Percentiles rank a stretch among this genome's conserved stretches.
phyloP scores from a whole-genome alignment of 2,329 filamentous ascomycete species.

The Chaetomium sp. region DNA sequence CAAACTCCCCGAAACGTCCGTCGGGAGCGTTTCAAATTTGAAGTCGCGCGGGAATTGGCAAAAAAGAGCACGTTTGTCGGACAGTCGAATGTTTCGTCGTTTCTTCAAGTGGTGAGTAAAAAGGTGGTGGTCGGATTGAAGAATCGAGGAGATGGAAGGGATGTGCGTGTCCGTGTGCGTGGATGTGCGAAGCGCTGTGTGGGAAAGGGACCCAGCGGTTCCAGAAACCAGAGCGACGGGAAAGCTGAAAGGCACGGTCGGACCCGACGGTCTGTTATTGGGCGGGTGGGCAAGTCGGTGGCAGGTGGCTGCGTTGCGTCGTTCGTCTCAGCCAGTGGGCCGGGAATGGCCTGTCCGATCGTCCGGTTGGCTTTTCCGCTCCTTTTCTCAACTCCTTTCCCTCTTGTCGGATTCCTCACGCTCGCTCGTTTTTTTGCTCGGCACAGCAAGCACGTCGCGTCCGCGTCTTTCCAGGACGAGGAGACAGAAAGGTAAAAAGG shows the following conservation, averaged over 20 bases:
- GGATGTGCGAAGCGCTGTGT: not conserved
- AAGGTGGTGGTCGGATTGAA: not conserved
- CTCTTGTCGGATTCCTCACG: not conserved
- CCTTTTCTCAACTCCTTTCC: not conserved
- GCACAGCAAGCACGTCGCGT: too few species aligned
- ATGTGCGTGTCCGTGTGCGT: not conserved
- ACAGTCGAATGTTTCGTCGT: too few species aligned
- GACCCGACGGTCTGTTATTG: slow-evolving; percentile 20
- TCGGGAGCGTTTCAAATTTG: not conserved
- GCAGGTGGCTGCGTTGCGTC: slow-evolving; percentile 10
- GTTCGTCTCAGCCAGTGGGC: slow-evolving; percentile 22
- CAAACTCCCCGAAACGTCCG: not conserved
- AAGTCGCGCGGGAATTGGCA: too few species aligned
- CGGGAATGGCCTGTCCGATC: slow-evolving; percentile 11
- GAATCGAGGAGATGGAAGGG: not conserved
- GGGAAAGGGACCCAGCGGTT: slow-evolving; percentile 14
- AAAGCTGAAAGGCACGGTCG: slow-evolving; percentile 18
- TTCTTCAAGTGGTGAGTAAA: too few species aligned
- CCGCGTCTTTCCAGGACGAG: not conserved
- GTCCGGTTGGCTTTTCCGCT: not conserved
- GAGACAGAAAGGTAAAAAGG: not conserved
- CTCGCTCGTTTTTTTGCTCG: too few species aligned
- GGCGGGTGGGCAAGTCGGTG: slow-evolving; percentile 1
- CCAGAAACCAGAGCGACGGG: slow-evolving; percentile 26
- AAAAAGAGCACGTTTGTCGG: too few species aligned